Percentiles rank a stretch among this genome's conserved stretches.
Evolutionary conservation across 2,329 filamentous ascomycete species (phyloP).

Genomic region (Fonsecaea multimorphosa): DNA sequence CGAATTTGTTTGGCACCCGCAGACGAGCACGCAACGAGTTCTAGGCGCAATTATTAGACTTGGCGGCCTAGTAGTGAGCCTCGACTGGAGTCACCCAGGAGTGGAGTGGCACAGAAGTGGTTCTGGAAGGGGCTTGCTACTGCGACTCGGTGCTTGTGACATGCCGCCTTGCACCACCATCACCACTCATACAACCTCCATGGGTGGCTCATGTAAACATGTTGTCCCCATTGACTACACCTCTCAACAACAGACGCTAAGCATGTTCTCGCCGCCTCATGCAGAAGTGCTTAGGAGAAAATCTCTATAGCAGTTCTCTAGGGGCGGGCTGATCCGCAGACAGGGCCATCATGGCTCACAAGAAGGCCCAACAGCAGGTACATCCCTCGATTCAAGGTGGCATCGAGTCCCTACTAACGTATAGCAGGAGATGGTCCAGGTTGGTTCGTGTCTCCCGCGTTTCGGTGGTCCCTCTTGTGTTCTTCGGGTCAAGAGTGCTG

Average conservation of each 20-base stretch:
- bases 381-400: conserved; percentile 39
- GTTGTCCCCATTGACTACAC: not conserved
- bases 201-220: conserved; percentile 12
- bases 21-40: too few species aligned
- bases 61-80: too few species aligned
- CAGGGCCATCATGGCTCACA: conserved; percentile 54
- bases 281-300: conserved; percentile 33
- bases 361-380: conserved; percentile 76
- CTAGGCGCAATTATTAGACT: not conserved
- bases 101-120: not conserved
- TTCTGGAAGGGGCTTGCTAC: too few species aligned
- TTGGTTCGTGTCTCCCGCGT: conserved; percentile 73
- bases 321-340: conserved; percentile 8
- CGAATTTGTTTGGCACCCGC: not conserved
- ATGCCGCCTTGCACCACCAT: conserved; percentile 2
- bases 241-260: conserved; percentile 4
- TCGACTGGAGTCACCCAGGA: not conserved
- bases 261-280: conserved; percentile 36
- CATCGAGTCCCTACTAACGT: conserved; percentile 17
- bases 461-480: conserved; percentile 1
- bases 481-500: not conserved
- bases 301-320: conserved; percentile 20
- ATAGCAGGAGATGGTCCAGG: conserved; percentile 96
- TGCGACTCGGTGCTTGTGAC: not conserved
- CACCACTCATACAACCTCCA: not conserved